A percentile compares a stretch with the other conserved stretches of the same genome.
phyloP scores from a whole-genome alignment of 106 monocot genomes.

The Platanthera guangdongensis region DNA sequence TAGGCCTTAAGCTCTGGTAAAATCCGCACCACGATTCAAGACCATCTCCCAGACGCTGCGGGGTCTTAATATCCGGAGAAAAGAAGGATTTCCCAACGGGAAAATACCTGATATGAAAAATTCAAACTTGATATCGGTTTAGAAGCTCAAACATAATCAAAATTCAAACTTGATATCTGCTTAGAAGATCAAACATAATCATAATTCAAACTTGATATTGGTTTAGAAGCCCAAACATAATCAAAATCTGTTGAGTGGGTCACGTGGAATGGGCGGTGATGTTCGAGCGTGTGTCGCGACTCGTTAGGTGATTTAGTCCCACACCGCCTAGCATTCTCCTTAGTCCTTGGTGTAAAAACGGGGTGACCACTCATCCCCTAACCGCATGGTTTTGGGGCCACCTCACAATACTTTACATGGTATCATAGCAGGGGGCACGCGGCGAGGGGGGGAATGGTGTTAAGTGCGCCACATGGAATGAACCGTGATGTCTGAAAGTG shows the following conservation, averaged over 20 bases:
- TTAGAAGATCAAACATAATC: background rate
- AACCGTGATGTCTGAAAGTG: too few relatives aligned
- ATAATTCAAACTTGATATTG: background rate
- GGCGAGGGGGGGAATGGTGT: too few relatives aligned
- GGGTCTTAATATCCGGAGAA: constrained; percentile 66
- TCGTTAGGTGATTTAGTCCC: too few relatives aligned
- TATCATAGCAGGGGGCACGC: too few relatives aligned
- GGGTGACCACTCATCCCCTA: too few relatives aligned
- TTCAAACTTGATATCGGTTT: background rate
- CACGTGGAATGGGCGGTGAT: too few relatives aligned
- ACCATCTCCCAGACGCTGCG: constrained; percentile 65
- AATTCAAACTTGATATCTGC: background rate
- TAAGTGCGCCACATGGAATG: too few relatives aligned
- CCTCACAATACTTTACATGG: too few relatives aligned
- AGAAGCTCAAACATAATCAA: background rate
- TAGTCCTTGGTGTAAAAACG: too few relatives aligned
- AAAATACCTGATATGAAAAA: constrained; percentile 33
- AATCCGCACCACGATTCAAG: constrained; percentile 90
- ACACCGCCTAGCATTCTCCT: too few relatives aligned
- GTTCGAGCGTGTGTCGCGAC: too few relatives aligned
- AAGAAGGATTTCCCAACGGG: constrained; percentile 85
- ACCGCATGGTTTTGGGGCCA: too few relatives aligned
- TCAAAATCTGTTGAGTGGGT: background rate
- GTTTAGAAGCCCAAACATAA: background rate
- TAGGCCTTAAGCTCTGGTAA: constrained; percentile 87